phyloP scores from a whole-genome alignment of 257 asterid genomes.

The Schizonepeta tenuifolia region DNA sequence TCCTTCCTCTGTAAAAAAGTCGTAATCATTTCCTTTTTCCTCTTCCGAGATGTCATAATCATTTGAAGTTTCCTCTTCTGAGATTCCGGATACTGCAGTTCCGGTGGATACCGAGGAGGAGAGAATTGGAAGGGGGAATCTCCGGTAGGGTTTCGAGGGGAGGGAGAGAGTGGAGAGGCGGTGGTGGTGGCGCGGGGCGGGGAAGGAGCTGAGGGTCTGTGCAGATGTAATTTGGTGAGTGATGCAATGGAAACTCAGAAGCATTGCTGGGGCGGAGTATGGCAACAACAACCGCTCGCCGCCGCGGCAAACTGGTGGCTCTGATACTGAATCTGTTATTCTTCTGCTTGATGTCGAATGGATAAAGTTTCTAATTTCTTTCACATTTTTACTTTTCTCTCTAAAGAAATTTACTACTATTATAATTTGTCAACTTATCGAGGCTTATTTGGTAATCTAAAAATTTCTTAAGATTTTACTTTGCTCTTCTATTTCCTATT shows the following conservation, averaged over 20 bases:
- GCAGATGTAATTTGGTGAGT: conserved; percentile 25
- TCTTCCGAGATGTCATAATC: conserved; percentile 32
- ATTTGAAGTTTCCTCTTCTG: conserved; percentile 29
- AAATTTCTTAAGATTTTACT: too few relatives aligned
- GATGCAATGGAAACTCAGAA: conserved; percentile 42
- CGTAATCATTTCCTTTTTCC: conserved; percentile 27
- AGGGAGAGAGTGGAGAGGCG: conserved; percentile 30
- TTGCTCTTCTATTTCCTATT: too few relatives aligned
- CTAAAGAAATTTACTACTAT: too few relatives aligned
- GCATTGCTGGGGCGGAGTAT: conserved; percentile 51
- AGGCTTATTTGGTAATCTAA: too few relatives aligned
- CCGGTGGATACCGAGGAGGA: conserved; percentile 38
- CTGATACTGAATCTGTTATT: conserved; percentile 17
- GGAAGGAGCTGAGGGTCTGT: conserved; percentile 28
- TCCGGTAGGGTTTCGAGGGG: conserved; percentile 35
- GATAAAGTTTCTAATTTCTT: too few relatives aligned
- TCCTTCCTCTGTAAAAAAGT: conserved; percentile 34
- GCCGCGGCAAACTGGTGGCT: conserved; percentile 31
- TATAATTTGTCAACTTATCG: too few relatives aligned
- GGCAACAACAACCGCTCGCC: conserved; percentile 24
- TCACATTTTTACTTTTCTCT: too few relatives aligned
- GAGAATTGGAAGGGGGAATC: conserved; percentile 23
- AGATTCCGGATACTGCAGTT: conserved; percentile 19
- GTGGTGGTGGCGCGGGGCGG: conserved; percentile 24
- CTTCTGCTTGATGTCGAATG: neutral